phyloP scores from a whole-genome alignment of 2,329 filamentous ascomycete genomes.

The Helminthosporium solani region DNA sequence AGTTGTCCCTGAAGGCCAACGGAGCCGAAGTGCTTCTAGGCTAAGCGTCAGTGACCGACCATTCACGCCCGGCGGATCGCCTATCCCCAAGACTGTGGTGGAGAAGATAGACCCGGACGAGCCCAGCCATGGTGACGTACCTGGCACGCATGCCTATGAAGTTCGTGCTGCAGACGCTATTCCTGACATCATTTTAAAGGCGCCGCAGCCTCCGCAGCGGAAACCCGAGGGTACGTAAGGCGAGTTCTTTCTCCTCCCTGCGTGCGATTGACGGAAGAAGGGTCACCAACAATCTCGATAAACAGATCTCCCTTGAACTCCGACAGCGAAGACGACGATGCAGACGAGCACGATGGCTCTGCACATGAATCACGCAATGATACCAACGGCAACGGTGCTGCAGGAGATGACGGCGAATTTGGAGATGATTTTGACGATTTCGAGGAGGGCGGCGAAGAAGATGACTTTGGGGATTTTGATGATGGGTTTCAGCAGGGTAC shows the following conservation, averaged over 20 bases:
- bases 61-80: conserved; percentile 52
- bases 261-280: conserved; percentile 64
- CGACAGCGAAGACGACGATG: conserved; percentile 36
- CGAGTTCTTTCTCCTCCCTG: conserved; percentile 44
- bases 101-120: conserved; percentile 60
- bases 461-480: conserved; percentile 57
- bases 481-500: conserved; percentile 47
- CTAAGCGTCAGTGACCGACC: conserved; percentile 49
- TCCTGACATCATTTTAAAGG: conserved; percentile 58
- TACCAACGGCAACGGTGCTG: conserved; percentile 43
- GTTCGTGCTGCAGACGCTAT: conserved; percentile 59
- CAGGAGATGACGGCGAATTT: conserved; percentile 66
- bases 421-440: conserved; percentile 70
- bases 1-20: conserved; percentile 49
- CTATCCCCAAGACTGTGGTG: conserved; percentile 61
- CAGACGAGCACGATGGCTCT: conserved; percentile 15
- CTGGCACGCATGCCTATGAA: conserved; percentile 60
- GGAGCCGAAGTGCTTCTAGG: conserved; percentile 43
- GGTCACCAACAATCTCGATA: conserved; percentile 54
- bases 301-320: conserved; percentile 51
- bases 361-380: conserved; percentile 8
- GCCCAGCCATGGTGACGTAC: conserved; percentile 62
- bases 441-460: conserved; percentile 52
- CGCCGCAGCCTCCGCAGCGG: conserved; percentile 44
- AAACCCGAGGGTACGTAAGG: conserved; percentile 59